These are phyloP conservation scores for Furcasterigmium sp. DNA, from an alignment of 2,329 filamentous ascomycete species.

Conservation along the genomic window DNA sequence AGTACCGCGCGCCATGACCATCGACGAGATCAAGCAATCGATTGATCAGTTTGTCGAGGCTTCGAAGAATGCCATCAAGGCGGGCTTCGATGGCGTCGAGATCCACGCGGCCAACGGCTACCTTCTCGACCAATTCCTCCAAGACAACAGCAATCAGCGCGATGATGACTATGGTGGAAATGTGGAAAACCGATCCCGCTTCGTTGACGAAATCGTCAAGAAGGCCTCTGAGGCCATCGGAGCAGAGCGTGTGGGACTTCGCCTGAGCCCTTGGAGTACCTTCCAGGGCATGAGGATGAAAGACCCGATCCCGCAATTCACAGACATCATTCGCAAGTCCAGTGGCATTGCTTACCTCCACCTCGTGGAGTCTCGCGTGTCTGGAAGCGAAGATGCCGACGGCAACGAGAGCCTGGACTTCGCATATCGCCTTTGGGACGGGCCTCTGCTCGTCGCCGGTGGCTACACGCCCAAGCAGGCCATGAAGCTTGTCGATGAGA, in stretches of 20 bases:
- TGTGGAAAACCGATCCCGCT: slow-evolving; percentile 45
- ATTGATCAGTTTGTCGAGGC: slow-evolving; percentile 51
- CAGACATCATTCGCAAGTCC: slow-evolving; percentile 45
- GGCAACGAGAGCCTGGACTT: slow-evolving; percentile 20
- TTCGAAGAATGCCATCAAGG: slow-evolving; percentile 47
- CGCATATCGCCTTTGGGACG: slow-evolving; percentile 26
- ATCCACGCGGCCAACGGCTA: slow-evolving; percentile 53
- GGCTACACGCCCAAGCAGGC: slow-evolving; percentile 20
- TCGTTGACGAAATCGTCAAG: slow-evolving; percentile 51
- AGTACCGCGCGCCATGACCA: slow-evolving; percentile 57
- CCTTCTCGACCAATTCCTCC: slow-evolving; percentile 55
- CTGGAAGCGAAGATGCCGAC: slow-evolving; percentile 31
- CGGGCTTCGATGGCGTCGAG: slow-evolving; percentile 68
- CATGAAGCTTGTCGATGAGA: slow-evolving; percentile 13
- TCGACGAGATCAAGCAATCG: slow-evolving; percentile 56
- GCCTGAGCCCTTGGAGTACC: slow-evolving; percentile 52
- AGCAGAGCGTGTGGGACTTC: slow-evolving; percentile 45
- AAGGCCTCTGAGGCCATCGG: slow-evolving; percentile 42
- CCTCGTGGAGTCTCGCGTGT: slow-evolving; percentile 50
- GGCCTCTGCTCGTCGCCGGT: slow-evolving; percentile 25
- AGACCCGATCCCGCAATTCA: slow-evolving; percentile 59
- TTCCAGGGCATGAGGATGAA: slow-evolving; percentile 61
- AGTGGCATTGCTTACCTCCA: slow-evolving; percentile 52
- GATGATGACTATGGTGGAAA: slow-evolving; percentile 47
- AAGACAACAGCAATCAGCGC: slow-evolving; percentile 42